phyloP scores from a whole-genome alignment of 73 alveolate species.

The Tetrahymena borealis region DNA sequence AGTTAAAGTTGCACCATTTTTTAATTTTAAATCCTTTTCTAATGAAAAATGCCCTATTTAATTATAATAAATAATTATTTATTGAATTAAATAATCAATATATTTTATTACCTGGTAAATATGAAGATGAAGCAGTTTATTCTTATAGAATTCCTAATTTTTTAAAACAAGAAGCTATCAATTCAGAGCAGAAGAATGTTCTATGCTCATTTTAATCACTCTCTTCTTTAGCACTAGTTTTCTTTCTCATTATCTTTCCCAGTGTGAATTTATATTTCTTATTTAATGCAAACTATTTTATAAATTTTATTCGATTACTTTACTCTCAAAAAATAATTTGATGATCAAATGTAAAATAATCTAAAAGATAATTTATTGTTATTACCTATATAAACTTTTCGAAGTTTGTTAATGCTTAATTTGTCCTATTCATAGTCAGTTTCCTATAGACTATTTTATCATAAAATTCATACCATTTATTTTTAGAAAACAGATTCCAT shows the following conservation, averaged over 20 bases:
- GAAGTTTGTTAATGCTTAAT: slow-evolving; percentile 13
- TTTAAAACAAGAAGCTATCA: slow-evolving; percentile 79
- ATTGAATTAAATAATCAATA: too few species aligned
- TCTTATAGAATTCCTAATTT: slow-evolving; percentile 48
- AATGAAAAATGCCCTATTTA: background rate
- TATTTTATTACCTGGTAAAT: slow-evolving; percentile 49
- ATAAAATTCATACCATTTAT: slow-evolving; percentile 48
- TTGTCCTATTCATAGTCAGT: slow-evolving; percentile 44
- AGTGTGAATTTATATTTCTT: slow-evolving; percentile 47
- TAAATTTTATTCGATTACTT: background rate
- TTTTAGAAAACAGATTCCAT: slow-evolving; percentile 49
- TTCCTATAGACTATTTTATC: slow-evolving; percentile 49
- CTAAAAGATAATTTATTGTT: background rate
- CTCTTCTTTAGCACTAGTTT: slow-evolving; percentile 27
- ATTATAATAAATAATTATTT: too few species aligned
- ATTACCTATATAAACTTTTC: slow-evolving; percentile 49
- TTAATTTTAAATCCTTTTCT: background rate
- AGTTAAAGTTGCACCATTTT: background rate
- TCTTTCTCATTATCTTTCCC: slow-evolving; percentile 32
- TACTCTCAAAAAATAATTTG: too few species aligned
- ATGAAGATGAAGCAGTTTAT: slow-evolving; percentile 26
- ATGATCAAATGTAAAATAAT: too few species aligned
- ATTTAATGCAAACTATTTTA: slow-evolving; percentile 31
- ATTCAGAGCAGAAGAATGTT: slow-evolving; percentile 76
- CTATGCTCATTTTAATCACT: slow-evolving; percentile 27